Evolutionary conservation across 176 grass and related monocot genomes (phyloP), one percentile per base, ranked within the genome.

Genomic region (sorghum (Sorghum bicolor)): DNA sequence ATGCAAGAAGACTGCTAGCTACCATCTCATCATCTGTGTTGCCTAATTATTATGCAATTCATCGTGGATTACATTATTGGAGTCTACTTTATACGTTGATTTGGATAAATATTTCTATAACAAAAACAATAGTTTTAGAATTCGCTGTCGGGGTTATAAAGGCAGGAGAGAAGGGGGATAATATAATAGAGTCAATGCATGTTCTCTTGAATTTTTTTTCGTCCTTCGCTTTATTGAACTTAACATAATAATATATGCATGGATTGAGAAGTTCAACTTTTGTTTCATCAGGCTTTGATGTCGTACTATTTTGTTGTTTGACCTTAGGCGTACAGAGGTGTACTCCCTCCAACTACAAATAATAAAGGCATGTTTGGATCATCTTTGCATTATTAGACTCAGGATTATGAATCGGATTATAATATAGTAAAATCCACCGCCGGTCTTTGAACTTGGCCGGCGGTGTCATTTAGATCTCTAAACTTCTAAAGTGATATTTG

Each of bases 281-380:
- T 38, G 26, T 38, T 50, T 17, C 15, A n/a, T 17, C 15, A n/a
- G 26, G 5, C 37, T 44, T 68, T 68, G 8, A 37, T 76, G 58
- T 68, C 55, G 13, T 68, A 87, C 1, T 47, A 47, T 45, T 61
- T 20, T 60, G 4, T 73, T 74, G 19, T 47, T 82, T 82, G 85
- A 87, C 79, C 20, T 61, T 61, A 14, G 36, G 13, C 0, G 11
- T 22, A 5, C 33, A 34, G 10, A 57, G 10, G n/a, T 14, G 24
- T 5, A 22, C 25, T 12, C 9, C 22, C 55, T 61, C n/a, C 58
- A 28, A 12, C 24, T 12, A 62, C 58, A 26, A 10, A 57, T n/a
- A 57, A n/a, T n/a, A 3, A 22, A 53, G 0, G 52, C 52, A 58
- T 10, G 53, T 58, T n/a, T 58, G 6, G 22, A 10, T 58, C 53